Percentiles rank a stretch among this genome's conserved stretches.
Evolutionary conservation across 148 eudicot species (phyloP).

Genomic region (Bassia scoparia): DNA sequence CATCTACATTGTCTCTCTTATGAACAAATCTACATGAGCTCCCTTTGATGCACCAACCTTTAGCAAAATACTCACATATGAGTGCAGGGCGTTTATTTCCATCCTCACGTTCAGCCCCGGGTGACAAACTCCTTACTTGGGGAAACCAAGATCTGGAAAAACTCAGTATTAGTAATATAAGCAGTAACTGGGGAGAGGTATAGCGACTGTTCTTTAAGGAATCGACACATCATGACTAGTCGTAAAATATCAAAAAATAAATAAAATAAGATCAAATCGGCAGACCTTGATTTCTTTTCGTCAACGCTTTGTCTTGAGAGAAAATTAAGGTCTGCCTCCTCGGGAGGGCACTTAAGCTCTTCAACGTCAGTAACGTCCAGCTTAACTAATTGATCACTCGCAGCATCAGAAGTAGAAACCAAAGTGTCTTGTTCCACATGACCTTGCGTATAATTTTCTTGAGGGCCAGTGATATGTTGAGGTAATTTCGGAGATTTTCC

Average conservation of each 20-base stretch:
- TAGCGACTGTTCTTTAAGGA: constrained; percentile 15
- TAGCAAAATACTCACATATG: constrained; percentile 65
- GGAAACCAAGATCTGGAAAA: constrained; percentile 56
- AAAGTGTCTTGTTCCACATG: constrained; percentile 9
- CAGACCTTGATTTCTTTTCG: constrained; percentile 50
- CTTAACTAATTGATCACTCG: constrained; percentile 21
- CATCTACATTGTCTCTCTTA: constrained; percentile 39
- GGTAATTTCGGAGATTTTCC: constrained; percentile 20
- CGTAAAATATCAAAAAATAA: constrained; percentile 1
- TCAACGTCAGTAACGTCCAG: constrained; percentile 26
- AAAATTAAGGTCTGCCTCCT: constrained; percentile 32
- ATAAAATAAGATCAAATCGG: constrained; percentile 17
- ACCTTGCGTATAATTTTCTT: constrained; percentile 14
- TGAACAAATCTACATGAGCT: constrained; percentile 82
- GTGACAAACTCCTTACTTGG: constrained; percentile 50
- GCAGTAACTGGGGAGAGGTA: constrained; percentile 22
- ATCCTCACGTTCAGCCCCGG: constrained; percentile 35
- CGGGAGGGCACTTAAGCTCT: constrained; percentile 19
- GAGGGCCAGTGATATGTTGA: constrained; percentile 11
- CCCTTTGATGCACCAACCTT: constrained; percentile 98
- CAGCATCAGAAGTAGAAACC: constrained; percentile 18
- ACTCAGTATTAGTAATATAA: constrained; percentile 34
- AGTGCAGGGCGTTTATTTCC: constrained; percentile 58
- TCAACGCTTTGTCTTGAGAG: constrained; percentile 37
- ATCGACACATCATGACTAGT: constrained; percentile 12